phyloP scores from a whole-genome alignment of 768 basidiomycete species.

The Phlegmacium glaucopus region DNA sequence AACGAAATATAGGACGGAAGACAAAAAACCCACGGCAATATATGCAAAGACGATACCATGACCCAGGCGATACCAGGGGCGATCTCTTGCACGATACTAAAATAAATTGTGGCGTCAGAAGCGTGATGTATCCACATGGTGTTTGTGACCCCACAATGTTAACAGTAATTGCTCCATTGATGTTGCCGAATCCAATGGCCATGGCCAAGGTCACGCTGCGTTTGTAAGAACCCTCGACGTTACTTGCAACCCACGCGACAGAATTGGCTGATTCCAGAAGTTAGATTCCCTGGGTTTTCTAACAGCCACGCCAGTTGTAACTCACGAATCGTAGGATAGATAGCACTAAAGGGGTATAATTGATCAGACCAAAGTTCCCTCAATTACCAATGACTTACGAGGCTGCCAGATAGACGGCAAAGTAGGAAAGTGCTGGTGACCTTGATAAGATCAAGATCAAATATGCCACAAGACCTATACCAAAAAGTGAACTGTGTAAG shows the following conservation, averaged over 20 bases:
- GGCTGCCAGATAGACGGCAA: conserved; percentile 67
- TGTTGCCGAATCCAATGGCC: conserved; percentile 66
- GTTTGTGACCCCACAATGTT: conserved; percentile 51
- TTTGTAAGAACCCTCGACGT: conserved; percentile 73
- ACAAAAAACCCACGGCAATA: conserved; percentile 61
- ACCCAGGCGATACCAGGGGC: conserved; percentile 67
- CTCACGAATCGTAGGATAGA: conserved; percentile 51
- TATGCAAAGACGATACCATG: conserved; percentile 70
- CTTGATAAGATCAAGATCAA: conserved; percentile 62
- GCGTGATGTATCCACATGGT: conserved; percentile 1
- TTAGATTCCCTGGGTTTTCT: not conserved
- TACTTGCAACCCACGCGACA: conserved; percentile 66
- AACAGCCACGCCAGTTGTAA: conserved; percentile 1
- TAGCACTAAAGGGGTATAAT: conserved; percentile 31
- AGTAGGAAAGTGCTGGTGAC: conserved; percentile 64
- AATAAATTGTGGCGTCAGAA: not conserved
- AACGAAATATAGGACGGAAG: conserved; percentile 44
- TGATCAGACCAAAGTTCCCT: not conserved
- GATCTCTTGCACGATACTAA: conserved; percentile 62
- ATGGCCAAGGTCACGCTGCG: conserved; percentile 66
- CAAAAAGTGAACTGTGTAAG: conserved; percentile 18
- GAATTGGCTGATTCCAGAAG: conserved; percentile 13
- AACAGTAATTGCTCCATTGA: conserved; percentile 65
- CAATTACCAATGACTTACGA: conserved; percentile 42
- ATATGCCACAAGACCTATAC: conserved; percentile 51